Evolutionary conservation across 2,329 filamentous ascomycete genomes (phyloP), one percentile per base, ranked within the genome.

Genomic region (Fusarium graminum): DNA sequence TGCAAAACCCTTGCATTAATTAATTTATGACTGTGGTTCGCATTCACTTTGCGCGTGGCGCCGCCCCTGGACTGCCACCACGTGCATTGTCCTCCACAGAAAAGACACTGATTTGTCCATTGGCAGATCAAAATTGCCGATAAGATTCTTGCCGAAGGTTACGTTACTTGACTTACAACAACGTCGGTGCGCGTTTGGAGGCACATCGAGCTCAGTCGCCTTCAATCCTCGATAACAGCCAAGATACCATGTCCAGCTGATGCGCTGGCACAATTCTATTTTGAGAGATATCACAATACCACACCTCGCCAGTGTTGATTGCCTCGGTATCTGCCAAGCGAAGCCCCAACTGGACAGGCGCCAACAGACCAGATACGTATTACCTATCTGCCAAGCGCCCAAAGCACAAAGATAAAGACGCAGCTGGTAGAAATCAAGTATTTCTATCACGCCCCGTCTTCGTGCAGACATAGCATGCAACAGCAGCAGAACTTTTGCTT

Each of bases 401-500:
- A 32, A 2, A 28, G 25, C 22, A 39, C 34, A 39, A 39, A 29
- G 40, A 65, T 46, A 51, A 54, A 32, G 5, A 36, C 60, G 62
- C 60, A 45, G 30, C 45, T 30, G 63, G 17, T n/a, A 10, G 6
- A 29, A 52, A 28, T 46, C 11, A 17, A 46, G 47, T 36, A 29
- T 19, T 17, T n/a, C n/a, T n/a, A n/a, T 10, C 34, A 36, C 16
- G 10, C 49, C 39, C 50, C 44, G 40, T 22, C 14, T 29, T 36
- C 13, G n/a, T 45, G 49, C 49, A 22, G 22, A 22, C 6, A 6
- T 22, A 22, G 22, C 22, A 4, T 22, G 22, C 22, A 52, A 39
- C 16, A 51, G 19, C 39, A 40, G 43, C 22, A 67, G 63, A 51
- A 59, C 63, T 53, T 64, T 64, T 64, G 60, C 34, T 51, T 64